Conservation (phyloP, 2,329 filamentous ascomycete genomes). For the Coniochaeta sp. region DNA sequence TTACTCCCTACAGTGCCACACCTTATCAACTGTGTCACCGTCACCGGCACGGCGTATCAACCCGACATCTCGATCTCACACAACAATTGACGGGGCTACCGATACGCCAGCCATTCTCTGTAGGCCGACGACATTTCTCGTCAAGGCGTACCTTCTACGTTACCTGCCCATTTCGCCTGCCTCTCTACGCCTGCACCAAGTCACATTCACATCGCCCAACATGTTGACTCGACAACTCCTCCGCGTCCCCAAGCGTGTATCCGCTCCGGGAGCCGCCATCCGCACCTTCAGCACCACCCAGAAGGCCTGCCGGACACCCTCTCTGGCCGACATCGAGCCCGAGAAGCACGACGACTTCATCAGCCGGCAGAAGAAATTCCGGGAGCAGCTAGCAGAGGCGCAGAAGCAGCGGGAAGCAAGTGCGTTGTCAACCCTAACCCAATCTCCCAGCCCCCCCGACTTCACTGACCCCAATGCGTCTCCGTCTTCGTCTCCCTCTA, state of each 20-base stretch:
- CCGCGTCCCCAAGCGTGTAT: constrained; percentile 32
- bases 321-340: constrained; percentile 74
- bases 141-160: constrained; percentile 1
- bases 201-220: background rate
- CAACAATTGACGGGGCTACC: background rate
- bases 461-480: background rate
- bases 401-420: constrained; percentile 82
- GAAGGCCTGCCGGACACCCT: constrained; percentile 65
- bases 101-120: background rate
- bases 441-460: constrained; percentile 11
- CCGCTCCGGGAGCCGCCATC: constrained; percentile 37
- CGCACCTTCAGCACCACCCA: constrained; percentile 52
- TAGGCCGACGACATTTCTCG: background rate
- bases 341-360: constrained; percentile 70
- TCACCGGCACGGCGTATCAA: background rate
- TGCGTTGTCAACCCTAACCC: constrained; percentile 40
- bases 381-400: constrained; percentile 69
- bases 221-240: constrained; percentile 46
- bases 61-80: background rate
- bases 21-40: no score
- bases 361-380: constrained; percentile 76
- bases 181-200: background rate
- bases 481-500: constrained; percentile 9
- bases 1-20: no score
- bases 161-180: no score